Evolutionary conservation across 139 green algal genomes (phyloP).

Genomic region (Chlorella vulgaris): DNA sequence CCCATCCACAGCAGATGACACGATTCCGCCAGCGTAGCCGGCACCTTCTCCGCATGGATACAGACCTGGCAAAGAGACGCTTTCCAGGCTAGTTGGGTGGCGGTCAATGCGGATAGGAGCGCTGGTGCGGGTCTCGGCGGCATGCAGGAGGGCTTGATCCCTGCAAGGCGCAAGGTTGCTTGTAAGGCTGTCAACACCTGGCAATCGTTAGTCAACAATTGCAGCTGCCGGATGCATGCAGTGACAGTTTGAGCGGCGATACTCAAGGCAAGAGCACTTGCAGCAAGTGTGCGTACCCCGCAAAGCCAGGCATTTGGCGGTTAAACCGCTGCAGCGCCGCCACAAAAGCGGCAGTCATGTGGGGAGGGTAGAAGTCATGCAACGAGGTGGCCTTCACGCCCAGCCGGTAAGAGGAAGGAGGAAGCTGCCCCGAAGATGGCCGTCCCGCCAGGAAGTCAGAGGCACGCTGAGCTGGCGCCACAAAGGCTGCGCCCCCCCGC

Average conservation of each 20-base stretch:
- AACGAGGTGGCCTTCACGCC: conserved; percentile 63
- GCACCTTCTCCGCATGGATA: conserved; percentile 84
- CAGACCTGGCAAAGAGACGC: conserved; percentile 56
- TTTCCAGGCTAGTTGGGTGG: conserved; percentile 39
- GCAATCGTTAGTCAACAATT: no score
- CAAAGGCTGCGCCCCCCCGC: conserved; percentile 70
- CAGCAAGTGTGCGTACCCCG: not conserved
- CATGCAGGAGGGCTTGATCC: conserved; percentile 67
- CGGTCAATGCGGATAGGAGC: conserved; percentile 64
- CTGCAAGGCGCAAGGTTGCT: conserved; percentile 7
- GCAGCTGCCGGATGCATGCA: no score
- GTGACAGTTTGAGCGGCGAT: no score
- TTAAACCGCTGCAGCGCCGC: conserved; percentile 66
- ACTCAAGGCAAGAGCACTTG: not conserved
- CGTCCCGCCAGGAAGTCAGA: conserved; percentile 72
- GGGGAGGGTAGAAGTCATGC: conserved; percentile 72
- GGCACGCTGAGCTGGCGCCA: conserved; percentile 76
- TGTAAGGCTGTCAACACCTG: no score
- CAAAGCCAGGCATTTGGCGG: conserved; percentile 60
- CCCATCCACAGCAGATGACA: conserved; percentile 84
- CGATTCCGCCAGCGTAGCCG: conserved; percentile 88
- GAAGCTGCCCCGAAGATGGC: conserved; percentile 42
- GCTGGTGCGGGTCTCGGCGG: conserved; percentile 81
- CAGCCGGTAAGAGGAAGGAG: conserved; percentile 76
- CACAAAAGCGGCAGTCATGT: conserved; percentile 61